Base-by-base conservation (phyloP, 164 flowering plant genomes). In the Vitis amurensis region DNA sequence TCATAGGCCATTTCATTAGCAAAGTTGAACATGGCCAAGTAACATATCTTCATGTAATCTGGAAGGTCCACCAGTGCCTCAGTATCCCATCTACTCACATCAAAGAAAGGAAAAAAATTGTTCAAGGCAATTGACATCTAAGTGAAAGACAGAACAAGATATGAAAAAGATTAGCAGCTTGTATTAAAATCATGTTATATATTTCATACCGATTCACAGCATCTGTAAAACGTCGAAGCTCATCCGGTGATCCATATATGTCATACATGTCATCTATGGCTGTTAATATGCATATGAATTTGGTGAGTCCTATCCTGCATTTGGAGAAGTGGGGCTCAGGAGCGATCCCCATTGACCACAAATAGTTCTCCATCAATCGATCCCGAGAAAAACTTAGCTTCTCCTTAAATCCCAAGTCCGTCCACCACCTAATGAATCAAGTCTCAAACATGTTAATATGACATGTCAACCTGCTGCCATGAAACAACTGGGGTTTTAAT, bases 251-350 rank as follows among this genome's bases (percentile, higher is more conserved):
- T 30, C 85, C 81, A 68, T 82, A 76, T 0, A 76, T 47, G 14
- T 82, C 82, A 58, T 76, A 81, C 4, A 76, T 59, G 29, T 81
- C 82, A 55, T 80, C 83, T 0, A 82, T 59, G 1, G 31, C 52
- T 17, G 81, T 64, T 14, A 74, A 13, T 29, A 80, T 17, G 49
- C 66, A 61, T 5, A 52, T 27, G 2, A 68, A 53, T 64, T 76
- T 77, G 14, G 85, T 68, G 13, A 78, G 56, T 10, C 17, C 60
- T 27, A 29, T 65, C 29, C 79, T 71, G 65, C 71, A 75, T 11
- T 56, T 29, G 14, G 76, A 55, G 52, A 19, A 73, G 13, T 70
- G 17, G 23, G 74, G 78, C 50, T 73, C 67, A 17, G 0, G 60
- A 11, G 9, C 9, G 1, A 73, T 67, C 3, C 81, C 85, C 14